Evolutionary conservation across 371 early-diverging fungal species (phyloP), one percentile per base, ranked within the genome.

Genomic region (Mucor lusitanicus): DNA sequence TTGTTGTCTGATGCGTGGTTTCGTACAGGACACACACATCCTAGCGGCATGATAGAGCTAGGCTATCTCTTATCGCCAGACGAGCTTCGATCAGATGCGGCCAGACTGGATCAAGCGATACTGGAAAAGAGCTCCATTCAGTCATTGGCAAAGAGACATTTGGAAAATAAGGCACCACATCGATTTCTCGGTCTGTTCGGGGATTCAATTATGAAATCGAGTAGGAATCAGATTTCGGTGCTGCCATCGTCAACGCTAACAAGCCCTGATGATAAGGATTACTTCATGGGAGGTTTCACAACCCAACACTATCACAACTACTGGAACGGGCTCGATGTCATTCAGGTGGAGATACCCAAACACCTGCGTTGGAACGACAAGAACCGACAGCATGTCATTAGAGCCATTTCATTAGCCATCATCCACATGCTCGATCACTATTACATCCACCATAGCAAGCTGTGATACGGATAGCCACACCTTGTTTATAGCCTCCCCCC

Each of bases 271-370:
- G 70, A 65, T 17, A 9, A 0, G 2, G 13, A 39, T 13, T 70
- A 70, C 59, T 70, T 70, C 12, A 32, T 19, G 19, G 70, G 70
- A 44, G 70, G 61, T 9, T 65, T 65, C 17, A 70, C 65, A 5
- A 65, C 62, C 5, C 48, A 65, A 17, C 33, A 6, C 0, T 65
- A 70, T 39, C 56, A 56, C 32, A 56, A 46, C 39, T 19, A 39
- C 12, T 28, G 28, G 21, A 33, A 44, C 17, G 64, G 69, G 0
- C 28, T 70, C 3, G 70, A 70, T 61, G 62, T 30, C 6, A 60
- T 70, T 61, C 70, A 70, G 32, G 56, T 70, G 21, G 70, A 70
- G 21, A 57, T 65, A 35, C 70, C 70, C 4, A 50, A 57, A 23
- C 15, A 55, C 3, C 27, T 65, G 37, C 50, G 70, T 23, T 37